Percentiles rank a stretch among this genome's conserved stretches.
Conservation (phyloP, 192 early-diverging fungal species). For the Anaeromyces robustus region DNA sequence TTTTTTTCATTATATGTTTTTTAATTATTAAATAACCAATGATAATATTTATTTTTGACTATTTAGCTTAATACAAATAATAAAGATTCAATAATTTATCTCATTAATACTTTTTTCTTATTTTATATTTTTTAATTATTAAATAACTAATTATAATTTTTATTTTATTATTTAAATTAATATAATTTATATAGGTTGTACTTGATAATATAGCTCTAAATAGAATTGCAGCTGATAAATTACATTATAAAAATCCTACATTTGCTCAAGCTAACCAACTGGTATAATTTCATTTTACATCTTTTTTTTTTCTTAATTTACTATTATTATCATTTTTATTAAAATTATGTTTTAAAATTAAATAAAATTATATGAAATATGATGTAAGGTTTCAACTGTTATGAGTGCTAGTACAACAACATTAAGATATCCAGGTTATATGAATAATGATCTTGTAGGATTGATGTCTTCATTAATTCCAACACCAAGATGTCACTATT, state of each 20-base stretch:
- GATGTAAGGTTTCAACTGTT: constrained; percentile 89
- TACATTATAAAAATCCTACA: constrained; percentile 87
- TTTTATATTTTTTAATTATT: too few relatives aligned
- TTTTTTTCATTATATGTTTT: too few relatives aligned
- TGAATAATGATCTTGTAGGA: constrained; percentile 97
- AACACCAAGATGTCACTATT: constrained; percentile 92
- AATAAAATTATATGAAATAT: too few relatives aligned
- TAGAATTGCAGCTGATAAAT: constrained; percentile 76
- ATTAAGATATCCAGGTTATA: constrained; percentile 94
- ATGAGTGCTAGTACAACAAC: constrained; percentile 94
- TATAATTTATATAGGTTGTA: constrained; percentile 43
- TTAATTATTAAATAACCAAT: too few relatives aligned
- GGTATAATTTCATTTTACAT: constrained; percentile 18
- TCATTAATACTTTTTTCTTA: too few relatives aligned
- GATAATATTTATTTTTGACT: too few relatives aligned
- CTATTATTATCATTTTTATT: too few relatives aligned
- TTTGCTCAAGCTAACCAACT: constrained; percentile 94
- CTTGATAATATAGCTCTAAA: constrained; percentile 89
- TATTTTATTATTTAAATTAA: too few relatives aligned
- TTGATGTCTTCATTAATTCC: constrained; percentile 92
- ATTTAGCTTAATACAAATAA: too few relatives aligned
- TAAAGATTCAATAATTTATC: too few relatives aligned
- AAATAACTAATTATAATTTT: too few relatives aligned
- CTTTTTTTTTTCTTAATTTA: constrained; percentile 5
- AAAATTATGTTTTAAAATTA: too few relatives aligned